Percentiles rank a stretch among this genome's conserved stretches.
Conservation (phyloP, 1,284 basidiomycete genomes). For the Calocybe gambosa region DNA sequence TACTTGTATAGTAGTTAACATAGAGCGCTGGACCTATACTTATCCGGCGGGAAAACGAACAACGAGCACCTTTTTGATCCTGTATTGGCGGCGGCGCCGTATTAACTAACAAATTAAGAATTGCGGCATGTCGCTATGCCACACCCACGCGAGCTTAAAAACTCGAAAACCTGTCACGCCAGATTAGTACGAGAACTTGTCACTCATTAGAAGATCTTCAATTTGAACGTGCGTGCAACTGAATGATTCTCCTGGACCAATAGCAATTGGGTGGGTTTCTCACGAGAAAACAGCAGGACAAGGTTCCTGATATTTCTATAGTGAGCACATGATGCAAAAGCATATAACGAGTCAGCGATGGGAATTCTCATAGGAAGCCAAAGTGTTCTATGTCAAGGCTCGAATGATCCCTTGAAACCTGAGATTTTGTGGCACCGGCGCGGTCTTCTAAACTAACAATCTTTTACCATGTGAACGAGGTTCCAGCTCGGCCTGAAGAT, state of each 20-base stretch:
- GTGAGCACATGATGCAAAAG: neutral
- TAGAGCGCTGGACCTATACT: too few relatives aligned
- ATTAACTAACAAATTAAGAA: slow-evolving; percentile 7
- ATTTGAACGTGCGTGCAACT: neutral
- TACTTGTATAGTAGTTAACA: too few relatives aligned
- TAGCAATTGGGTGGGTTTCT: neutral
- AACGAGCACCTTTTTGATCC: neutral
- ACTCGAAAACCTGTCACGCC: neutral
- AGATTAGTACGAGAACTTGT: neutral
- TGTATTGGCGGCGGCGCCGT: neutral
- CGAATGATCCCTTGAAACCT: neutral
- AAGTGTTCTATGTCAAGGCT: neutral
- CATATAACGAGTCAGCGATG: neutral
- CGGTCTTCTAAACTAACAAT: neutral
- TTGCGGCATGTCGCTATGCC: neutral
- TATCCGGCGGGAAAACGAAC: neutral
- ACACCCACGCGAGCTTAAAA: neutral
- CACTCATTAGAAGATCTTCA: neutral
- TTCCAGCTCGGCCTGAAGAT: neutral
- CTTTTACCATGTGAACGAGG: neutral
- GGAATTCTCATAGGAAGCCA: neutral
- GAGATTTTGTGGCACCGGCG: neutral
- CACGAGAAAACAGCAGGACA: neutral
- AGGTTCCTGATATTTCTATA: neutral
- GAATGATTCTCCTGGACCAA: neutral